These are phyloP conservation scores for Magnusiomyces paraingens DNA, from an alignment of 1,139 yeast genomes.

Conservation along the genomic window DNA sequence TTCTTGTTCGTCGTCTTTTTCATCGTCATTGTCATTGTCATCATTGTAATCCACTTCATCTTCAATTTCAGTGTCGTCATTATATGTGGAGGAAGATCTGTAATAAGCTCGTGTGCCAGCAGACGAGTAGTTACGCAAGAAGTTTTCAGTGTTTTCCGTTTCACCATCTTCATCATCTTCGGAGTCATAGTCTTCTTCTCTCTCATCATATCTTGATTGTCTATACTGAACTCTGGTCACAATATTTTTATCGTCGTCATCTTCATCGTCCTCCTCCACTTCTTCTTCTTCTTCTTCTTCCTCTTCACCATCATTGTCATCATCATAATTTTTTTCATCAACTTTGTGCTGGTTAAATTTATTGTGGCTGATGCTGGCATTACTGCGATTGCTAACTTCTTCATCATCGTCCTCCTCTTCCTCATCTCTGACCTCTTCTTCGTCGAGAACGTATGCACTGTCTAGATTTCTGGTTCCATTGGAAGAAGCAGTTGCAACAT, in stretches of 20 bases:
- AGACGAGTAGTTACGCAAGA: constrained; percentile 1
- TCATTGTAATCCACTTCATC: not conserved
- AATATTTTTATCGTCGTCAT: not conserved
- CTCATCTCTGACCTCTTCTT: not conserved
- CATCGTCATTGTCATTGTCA: not conserved
- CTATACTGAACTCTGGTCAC: not conserved
- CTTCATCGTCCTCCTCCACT: not conserved
- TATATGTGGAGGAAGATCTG: not conserved
- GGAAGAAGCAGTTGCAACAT: no score
- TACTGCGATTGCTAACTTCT: not conserved
- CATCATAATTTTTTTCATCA: no score
- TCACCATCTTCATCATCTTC: not conserved
- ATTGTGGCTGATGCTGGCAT: not conserved
- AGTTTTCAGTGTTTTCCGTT: not conserved
- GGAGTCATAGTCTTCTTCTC: not conserved
- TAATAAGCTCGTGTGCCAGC: not conserved
- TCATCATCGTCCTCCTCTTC: not conserved
- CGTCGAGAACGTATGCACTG: not conserved
- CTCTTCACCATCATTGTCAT: no score
- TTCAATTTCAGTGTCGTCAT: constrained; percentile 14
- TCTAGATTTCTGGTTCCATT: no score
- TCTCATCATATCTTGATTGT: not conserved
- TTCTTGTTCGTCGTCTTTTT: not conserved
- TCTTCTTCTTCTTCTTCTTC: not conserved
- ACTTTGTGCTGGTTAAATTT: no score